Evolutionary conservation across 192 early-diverging fungal genomes (phyloP).

Genomic region (Coemansia sp.): DNA sequence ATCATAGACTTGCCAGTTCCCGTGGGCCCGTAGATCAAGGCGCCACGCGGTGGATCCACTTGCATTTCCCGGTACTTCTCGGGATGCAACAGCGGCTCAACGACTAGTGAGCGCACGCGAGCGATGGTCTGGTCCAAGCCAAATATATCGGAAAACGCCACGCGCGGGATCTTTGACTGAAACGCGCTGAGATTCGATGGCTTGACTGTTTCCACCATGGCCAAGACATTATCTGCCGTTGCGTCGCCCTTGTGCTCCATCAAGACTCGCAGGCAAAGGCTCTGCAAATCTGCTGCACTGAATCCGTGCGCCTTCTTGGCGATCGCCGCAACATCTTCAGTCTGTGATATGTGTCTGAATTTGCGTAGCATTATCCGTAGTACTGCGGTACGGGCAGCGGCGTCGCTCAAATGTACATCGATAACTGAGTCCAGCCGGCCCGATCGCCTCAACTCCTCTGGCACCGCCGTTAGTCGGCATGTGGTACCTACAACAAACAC

Average conservation of each 20-base stretch:
- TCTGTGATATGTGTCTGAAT: conserved; percentile 19
- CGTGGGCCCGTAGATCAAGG: conserved; percentile 84
- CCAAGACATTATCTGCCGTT: conserved; percentile 28
- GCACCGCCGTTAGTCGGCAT: conserved; percentile 18
- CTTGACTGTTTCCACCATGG: conserved; percentile 11
- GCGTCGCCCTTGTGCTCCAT: conserved; percentile 30
- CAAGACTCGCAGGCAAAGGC: conserved; percentile 59
- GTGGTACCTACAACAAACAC: conserved; percentile 50
- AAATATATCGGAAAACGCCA: conserved; percentile 72
- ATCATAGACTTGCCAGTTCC: conserved; percentile 89
- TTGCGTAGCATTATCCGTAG: conserved; percentile 40
- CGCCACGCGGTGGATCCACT: conserved; percentile 73
- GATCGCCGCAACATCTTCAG: conserved; percentile 16
- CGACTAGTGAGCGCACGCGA: conserved; percentile 52
- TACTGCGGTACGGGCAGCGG: conserved; percentile 25
- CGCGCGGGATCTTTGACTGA: conserved; percentile 58
- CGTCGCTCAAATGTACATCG: conserved; percentile 34
- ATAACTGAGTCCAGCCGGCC: conserved; percentile 32
- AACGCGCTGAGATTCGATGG: conserved; percentile 27
- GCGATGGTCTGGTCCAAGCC: conserved; percentile 71
- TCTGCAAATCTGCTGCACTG: conserved; percentile 78
- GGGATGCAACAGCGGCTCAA: conserved; percentile 53
- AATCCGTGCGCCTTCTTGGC: conserved; percentile 61
- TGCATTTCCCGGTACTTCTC: conserved; percentile 58
- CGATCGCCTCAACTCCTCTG: conserved; percentile 32